Evolutionary conservation across 2,329 filamentous ascomycete genomes (phyloP), one percentile per base, ranked within the genome.

Genomic region (Byssothecium circinans): DNA sequence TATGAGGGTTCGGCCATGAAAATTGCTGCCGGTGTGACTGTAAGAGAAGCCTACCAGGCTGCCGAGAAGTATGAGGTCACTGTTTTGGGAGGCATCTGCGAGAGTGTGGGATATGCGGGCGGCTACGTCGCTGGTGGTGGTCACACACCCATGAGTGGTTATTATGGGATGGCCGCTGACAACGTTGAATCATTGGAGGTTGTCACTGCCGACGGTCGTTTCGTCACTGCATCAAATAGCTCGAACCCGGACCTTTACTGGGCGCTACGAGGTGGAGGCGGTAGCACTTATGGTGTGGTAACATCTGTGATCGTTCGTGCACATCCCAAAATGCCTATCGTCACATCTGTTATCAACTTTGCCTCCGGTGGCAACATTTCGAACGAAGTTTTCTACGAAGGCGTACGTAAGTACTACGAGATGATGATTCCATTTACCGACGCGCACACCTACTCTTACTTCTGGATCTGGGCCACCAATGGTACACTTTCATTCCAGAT

Each of bases 121-220:
- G 49, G 66, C 15, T 71, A 58, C 42, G 54, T 67, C 12, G 60
- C 59, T 14, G 79, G 60, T 17, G 58, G 61, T 15, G 81, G 81
- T 0, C 78, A 83, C 62, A 76, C 74, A 8, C 77, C 77, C 5
- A 59, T 83, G 34, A 75, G 74, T 15, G 70, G 71, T 19, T 65
- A 73, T 38, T 77, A 75, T 53, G 64, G 64, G 3, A 55, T 67
- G 18, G 56, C 55, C 3, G 60, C 55, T 5, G 63, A 67, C 38
- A 57, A 64, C 10, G 57, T 63, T 3, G 37, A 60, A 2, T 45
- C 52, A 7, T 55, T 53, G 19, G 47, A 64, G 27, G 60, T 65
- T 22, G 60, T 62, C 2, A 61, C 64, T 15, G 57, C 63, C 1
- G 29, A 34, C 37, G 58, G 56, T 2, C 45, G 45, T 15, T 43